Evolutionary conservation across 129 eudicot genomes (phyloP).

Genomic region (Flaveria linearis): DNA sequence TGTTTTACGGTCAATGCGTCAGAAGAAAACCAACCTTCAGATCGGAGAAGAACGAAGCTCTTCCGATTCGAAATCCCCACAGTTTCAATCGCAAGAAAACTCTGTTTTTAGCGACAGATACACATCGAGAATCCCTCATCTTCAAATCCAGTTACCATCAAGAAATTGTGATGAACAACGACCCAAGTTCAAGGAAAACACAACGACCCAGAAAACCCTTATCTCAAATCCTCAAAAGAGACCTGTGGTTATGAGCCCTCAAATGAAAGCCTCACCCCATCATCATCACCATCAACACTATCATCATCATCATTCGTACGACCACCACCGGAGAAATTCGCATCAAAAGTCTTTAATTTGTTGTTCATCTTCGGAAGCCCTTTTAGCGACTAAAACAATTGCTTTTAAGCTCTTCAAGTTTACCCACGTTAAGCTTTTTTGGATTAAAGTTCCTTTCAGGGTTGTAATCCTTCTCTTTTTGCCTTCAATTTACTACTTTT

Average conservation of each 20-base stretch:
- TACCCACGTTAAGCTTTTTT: slow-evolving; percentile 43
- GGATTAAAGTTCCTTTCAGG: slow-evolving; percentile 58
- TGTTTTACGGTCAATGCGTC: slow-evolving; percentile 56
- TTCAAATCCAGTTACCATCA: slow-evolving; percentile 31
- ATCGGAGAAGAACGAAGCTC: slow-evolving; percentile 46
- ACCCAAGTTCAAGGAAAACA: slow-evolving; percentile 25
- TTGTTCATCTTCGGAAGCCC: slow-evolving; percentile 49
- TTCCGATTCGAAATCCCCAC: slow-evolving; percentile 40
- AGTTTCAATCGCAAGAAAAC: slow-evolving; percentile 24
- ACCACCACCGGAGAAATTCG: slow-evolving; percentile 24
- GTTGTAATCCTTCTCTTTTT: slow-evolving; percentile 48
- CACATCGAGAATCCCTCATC: slow-evolving; percentile 31
- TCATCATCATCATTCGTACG: not conserved
- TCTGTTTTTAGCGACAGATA: slow-evolving; percentile 2
- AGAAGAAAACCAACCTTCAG: slow-evolving; percentile 57
- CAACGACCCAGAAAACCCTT: slow-evolving; percentile 27
- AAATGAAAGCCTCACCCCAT: slow-evolving; percentile 25
- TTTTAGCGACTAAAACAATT: slow-evolving; percentile 52
- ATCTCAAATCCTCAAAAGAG: slow-evolving; percentile 33
- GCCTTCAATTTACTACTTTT: slow-evolving; percentile 63
- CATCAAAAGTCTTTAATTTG: slow-evolving; percentile 37
- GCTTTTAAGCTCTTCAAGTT: slow-evolving; percentile 45
- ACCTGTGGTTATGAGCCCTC: slow-evolving; percentile 43
- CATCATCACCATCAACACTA: slow-evolving; percentile 4
- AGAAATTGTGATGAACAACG: slow-evolving; percentile 24